These are phyloP conservation scores for Piper longum DNA, from an alignment of 164 flowering plant species.

Conservation along the genomic window DNA sequence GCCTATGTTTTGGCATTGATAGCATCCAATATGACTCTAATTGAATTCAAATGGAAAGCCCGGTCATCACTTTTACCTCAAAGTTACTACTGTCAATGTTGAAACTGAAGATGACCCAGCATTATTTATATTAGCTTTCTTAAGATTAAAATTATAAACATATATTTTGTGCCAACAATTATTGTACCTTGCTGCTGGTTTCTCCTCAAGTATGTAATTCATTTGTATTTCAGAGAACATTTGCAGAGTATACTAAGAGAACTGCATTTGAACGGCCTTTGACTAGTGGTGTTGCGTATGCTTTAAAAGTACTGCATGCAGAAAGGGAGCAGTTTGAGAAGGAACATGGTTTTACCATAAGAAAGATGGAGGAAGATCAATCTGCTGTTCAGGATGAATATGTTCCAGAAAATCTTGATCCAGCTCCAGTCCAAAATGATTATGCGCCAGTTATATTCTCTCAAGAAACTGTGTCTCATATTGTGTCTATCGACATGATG, in stretches of 20 bases:
- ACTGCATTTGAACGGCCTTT: conserved; percentile 96
- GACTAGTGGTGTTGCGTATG: conserved; percentile 95
- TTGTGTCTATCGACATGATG: conserved; percentile 97
- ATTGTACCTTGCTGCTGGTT: no score
- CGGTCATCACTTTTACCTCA: no score
- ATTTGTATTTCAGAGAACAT: conserved; percentile 53
- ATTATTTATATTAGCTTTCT: no score
- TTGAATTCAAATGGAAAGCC: no score
- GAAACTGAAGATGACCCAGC: no score
- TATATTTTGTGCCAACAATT: no score
- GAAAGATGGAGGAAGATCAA: conserved; percentile 87
- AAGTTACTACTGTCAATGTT: no score
- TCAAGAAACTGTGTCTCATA: conserved; percentile 86
- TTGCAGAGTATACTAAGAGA: conserved; percentile 83
- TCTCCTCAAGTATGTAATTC: no score
- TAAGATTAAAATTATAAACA: no score
- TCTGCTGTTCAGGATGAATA: conserved; percentile 57
- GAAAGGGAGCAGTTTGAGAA: conserved; percentile 77
- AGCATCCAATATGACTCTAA: no score
- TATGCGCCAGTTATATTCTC: conserved; percentile 96
- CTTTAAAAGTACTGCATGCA: conserved; percentile 67
- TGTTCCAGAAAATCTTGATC: conserved; percentile 53
- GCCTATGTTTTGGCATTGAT: no score
- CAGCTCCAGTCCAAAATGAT: conserved; percentile 78
- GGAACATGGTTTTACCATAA: conserved; percentile 77